These are phyloP conservation scores for Trifolium dubium DNA, from an alignment of 306 rosid species.

Conservation along the genomic window DNA sequence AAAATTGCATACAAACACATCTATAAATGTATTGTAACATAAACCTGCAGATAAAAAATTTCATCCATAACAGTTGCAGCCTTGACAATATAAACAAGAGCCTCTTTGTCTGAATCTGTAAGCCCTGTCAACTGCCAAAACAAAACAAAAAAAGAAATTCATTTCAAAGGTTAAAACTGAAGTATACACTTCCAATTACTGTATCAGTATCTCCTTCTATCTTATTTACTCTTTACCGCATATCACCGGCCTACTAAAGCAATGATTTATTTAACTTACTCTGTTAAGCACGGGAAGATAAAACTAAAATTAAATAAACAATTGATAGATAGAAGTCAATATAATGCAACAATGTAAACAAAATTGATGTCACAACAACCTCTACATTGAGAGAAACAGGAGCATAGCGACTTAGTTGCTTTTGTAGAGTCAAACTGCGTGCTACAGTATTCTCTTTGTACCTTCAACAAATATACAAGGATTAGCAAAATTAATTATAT, in stretches of 20 bases:
- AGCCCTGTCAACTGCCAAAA: constrained; percentile 74
- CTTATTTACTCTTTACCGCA: too few species aligned
- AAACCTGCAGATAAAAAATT: constrained; percentile 81
- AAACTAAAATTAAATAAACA: constrained; percentile 25
- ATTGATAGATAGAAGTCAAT: constrained; percentile 8
- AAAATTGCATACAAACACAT: constrained; percentile 12
- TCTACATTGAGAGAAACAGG: constrained; percentile 73
- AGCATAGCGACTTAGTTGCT: constrained; percentile 80
- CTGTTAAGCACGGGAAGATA: neutral
- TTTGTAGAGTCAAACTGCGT: constrained; percentile 69
- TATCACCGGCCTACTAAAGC: too few species aligned
- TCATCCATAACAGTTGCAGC: constrained; percentile 86
- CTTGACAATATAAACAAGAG: constrained; percentile 66
- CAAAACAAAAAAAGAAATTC: constrained; percentile 7
- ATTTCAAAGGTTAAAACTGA: constrained; percentile 15
- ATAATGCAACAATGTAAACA: constrained; percentile 33
- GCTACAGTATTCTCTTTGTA: constrained; percentile 64
- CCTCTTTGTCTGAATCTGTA: constrained; percentile 72
- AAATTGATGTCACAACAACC: constrained; percentile 53
- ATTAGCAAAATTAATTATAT: constrained; percentile 41
- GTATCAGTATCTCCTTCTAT: too few species aligned
- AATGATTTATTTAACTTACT: too few species aligned
- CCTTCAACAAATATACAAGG: constrained; percentile 55
- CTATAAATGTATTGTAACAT: constrained; percentile 27
- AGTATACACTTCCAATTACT: too few species aligned